Base-by-base conservation (phyloP, 2,329 filamentous ascomycete species). In the Dichotomopilus funicola region DNA sequence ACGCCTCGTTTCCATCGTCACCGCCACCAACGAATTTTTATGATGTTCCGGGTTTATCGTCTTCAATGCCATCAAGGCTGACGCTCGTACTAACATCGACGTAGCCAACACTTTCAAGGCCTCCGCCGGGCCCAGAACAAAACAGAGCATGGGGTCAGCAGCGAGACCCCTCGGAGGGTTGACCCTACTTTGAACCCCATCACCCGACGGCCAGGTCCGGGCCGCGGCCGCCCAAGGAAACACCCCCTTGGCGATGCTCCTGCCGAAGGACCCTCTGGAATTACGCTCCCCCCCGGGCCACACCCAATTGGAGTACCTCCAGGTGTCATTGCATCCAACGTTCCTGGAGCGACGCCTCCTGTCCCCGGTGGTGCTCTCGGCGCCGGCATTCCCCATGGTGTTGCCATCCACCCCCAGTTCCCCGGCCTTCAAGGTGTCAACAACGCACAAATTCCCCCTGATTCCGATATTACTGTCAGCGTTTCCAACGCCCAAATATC, bases 61-160 rank as follows among this genome's bases (percentile, higher is more conserved):
- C 10, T 2, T 6, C 44, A 31, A n/a, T 46, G 31, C 13, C 31
- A 35, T 33, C 13, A 3, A 35, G 11, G 19, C 19, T 27, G 9
- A 35, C 9, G 19, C 10, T 33, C 7, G 19, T 27, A 31, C 47
- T 34, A 12, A 51, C 47, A n/a, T 34, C 35, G 38, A 6, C n/a
- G 10, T 46, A 83, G 80, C 40, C 81, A 83, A 72, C 81, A 83
- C 63, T 83, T 83, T 55, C 81, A 83, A 63, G 79, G 80, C 34
- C 73, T 84, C 13, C 73, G 80, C 33, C 71, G 80, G 43, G 74
- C 78, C 27, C 78, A 81, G 63, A 76, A 78, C 61, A 82, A 82
- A 63, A 65, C 71, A 13, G 79, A 81, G 13, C 48, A 49, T 72
- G 42, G 40, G 7, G 54, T 65, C 27, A 46, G 59, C 33, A 57